Evolutionary conservation across 129 eudicot genomes (phyloP).

Genomic region (Mikania micrantha): DNA sequence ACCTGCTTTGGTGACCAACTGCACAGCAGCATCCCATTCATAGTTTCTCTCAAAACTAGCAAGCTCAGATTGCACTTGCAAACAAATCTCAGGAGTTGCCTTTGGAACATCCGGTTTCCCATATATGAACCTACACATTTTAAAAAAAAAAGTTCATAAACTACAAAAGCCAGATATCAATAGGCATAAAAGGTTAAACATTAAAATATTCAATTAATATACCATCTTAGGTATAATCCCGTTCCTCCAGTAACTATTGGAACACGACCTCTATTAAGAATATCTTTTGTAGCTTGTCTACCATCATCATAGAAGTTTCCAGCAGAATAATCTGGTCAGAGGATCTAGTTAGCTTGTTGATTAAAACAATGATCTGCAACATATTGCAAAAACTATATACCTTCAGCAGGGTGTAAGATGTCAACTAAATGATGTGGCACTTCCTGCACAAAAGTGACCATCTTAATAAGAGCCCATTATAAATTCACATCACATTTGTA

Average conservation of each 20-base stretch:
- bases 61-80: slow-evolving; percentile 70
- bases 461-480: neutral
- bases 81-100: slow-evolving; percentile 57
- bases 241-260: slow-evolving; percentile 95
- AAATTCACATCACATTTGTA: neutral
- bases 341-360: slow-evolving; percentile 6
- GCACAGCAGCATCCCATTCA: slow-evolving; percentile 93
- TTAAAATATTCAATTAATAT: slow-evolving; percentile 1
- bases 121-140: slow-evolving; percentile 64
- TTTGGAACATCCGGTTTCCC: slow-evolving; percentile 99
- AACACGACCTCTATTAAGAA: slow-evolving; percentile 64
- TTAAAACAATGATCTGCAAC: slow-evolving; percentile 3
- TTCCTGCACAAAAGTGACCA: slow-evolving; percentile 50
- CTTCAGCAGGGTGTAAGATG: slow-evolving; percentile 95
- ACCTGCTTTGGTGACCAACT: slow-evolving; percentile 69
- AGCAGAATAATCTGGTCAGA: slow-evolving; percentile 75
- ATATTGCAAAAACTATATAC: slow-evolving; percentile 24
- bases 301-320: slow-evolving; percentile 92
- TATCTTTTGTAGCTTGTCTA: slow-evolving; percentile 65
- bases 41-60: slow-evolving; percentile 43
- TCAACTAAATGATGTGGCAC: slow-evolving; percentile 89
- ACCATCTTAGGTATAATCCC: slow-evolving; percentile 93
- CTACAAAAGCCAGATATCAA: neutral
- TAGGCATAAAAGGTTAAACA: neutral
- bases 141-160: neutral